Evolutionary conservation across 139 green algal species (phyloP).

Genomic region (Tetradesmus lagerheimii): DNA sequence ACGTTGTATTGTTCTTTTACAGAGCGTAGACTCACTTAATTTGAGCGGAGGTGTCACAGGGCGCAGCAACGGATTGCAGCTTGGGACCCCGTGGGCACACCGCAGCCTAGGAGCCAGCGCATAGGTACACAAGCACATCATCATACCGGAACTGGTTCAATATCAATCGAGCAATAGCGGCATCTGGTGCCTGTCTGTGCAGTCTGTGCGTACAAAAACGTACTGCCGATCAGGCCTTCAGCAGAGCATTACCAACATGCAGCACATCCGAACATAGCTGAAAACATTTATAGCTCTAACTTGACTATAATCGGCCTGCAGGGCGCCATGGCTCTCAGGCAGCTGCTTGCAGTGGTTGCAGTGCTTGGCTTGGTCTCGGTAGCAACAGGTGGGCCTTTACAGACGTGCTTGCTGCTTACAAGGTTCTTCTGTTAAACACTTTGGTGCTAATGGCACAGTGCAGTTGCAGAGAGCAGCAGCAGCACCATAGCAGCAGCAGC

Average conservation of each 20-base stretch:
- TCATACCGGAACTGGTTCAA: no score
- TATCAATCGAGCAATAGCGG: no score
- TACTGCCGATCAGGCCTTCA: neutral
- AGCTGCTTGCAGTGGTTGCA: slow-evolving; percentile 1
- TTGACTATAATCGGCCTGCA: neutral
- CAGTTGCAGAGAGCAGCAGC: neutral
- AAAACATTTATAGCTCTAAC: neutral
- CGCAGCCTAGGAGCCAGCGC: neutral
- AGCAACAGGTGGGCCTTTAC: neutral
- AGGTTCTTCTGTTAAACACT: no score
- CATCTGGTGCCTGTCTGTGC: no score
- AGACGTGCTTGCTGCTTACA: neutral
- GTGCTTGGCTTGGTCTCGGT: neutral
- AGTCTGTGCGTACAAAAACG: neutral
- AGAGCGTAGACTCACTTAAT: no score
- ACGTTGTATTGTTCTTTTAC: no score
- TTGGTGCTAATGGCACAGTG: no score
- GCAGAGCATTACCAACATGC: neutral
- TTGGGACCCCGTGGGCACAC: neutral
- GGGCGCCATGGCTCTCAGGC: neutral
- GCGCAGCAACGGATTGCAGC: neutral
- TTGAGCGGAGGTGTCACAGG: neutral
- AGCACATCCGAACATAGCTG: neutral
- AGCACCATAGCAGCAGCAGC: neutral
- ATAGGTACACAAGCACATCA: neutral